phyloP scores from a whole-genome alignment of 2,329 filamentous ascomycete species.

The Claviceps sp. region DNA sequence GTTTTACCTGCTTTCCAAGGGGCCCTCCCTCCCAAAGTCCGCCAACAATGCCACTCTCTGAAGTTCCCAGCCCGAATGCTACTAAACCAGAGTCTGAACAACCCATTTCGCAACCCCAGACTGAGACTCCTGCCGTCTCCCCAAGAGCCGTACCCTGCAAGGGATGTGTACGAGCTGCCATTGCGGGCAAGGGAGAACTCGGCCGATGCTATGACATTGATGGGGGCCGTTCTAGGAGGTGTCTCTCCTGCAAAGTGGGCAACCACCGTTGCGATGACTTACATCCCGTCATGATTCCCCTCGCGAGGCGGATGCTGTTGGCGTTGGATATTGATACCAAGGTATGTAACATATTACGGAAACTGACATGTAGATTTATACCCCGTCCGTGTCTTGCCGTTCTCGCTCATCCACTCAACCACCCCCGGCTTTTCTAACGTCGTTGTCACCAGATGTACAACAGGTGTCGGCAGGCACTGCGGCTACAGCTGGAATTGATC shows the following conservation, averaged over 20 bases:
- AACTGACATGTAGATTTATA: not conserved
- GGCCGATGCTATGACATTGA: not conserved
- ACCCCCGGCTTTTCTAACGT: not conserved
- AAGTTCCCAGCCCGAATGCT: too few relatives aligned
- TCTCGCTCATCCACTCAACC: too few relatives aligned
- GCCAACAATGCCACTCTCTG: too few relatives aligned
- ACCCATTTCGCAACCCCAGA: too few relatives aligned
- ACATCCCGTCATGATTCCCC: not conserved
- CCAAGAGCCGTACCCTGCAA: not conserved
- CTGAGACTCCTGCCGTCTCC: not conserved
- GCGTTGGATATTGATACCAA: not conserved
- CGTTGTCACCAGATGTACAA: not conserved
- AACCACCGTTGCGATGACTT: not conserved
- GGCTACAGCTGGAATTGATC: not conserved
- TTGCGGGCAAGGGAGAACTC: not conserved
- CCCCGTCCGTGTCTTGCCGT: not conserved
- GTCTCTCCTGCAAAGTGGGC: not conserved
- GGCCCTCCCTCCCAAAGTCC: too few relatives aligned
- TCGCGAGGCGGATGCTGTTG: not conserved
- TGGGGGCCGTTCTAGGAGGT: not conserved
- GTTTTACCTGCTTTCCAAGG: too few relatives aligned
- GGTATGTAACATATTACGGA: not conserved
- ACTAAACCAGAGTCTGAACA: too few relatives aligned
- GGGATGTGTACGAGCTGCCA: not conserved
- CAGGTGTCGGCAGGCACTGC: not conserved